Percentiles rank a stretch among this genome's conserved stretches.
These are phyloP conservation scores for Uromyces viciae-fabae DNA, from an alignment of 1,284 basidiomycete genomes.

Conservation along the genomic window DNA sequence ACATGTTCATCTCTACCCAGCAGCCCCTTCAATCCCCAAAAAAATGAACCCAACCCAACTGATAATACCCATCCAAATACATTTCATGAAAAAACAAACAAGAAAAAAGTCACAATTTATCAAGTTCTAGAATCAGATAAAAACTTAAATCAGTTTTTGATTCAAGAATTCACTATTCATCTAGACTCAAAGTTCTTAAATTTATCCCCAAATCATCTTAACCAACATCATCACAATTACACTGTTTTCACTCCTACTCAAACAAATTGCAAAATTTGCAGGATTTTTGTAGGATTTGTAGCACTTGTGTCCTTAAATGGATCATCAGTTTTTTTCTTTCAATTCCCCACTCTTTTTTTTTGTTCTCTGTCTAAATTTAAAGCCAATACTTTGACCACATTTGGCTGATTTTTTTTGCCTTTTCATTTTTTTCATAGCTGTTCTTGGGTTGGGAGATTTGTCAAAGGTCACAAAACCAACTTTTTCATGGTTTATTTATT, in stretches of 20 bases:
- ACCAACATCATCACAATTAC: too few relatives aligned
- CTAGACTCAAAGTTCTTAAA: too few relatives aligned
- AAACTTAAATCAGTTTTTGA: too few relatives aligned
- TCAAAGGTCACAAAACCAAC: slow-evolving; percentile 47
- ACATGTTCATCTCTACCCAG: neutral
- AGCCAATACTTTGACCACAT: too few relatives aligned
- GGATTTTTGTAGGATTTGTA: slow-evolving; percentile 52
- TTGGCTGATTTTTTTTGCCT: too few relatives aligned
- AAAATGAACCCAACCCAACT: neutral
- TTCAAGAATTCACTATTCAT: too few relatives aligned
- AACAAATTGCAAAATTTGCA: slow-evolving; percentile 51
- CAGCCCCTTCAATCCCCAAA: neutral
- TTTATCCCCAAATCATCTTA: too few relatives aligned
- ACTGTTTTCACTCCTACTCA: slow-evolving; percentile 19
- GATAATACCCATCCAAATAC: too few relatives aligned
- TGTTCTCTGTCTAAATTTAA: too few relatives aligned
- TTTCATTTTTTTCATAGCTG: slow-evolving; percentile 50
- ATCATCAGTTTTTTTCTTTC: slow-evolving; percentile 41
- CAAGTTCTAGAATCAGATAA: too few relatives aligned
- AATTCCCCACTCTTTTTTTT: neutral
- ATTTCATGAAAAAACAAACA: too few relatives aligned
- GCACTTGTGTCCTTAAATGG: slow-evolving; percentile 50
- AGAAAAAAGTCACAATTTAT: too few relatives aligned
- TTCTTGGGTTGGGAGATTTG: slow-evolving; percentile 53
- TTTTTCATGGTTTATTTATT: neutral